Evolutionary conservation across 345 rosid species (phyloP).

Genomic region (Pistacia atlantica): DNA sequence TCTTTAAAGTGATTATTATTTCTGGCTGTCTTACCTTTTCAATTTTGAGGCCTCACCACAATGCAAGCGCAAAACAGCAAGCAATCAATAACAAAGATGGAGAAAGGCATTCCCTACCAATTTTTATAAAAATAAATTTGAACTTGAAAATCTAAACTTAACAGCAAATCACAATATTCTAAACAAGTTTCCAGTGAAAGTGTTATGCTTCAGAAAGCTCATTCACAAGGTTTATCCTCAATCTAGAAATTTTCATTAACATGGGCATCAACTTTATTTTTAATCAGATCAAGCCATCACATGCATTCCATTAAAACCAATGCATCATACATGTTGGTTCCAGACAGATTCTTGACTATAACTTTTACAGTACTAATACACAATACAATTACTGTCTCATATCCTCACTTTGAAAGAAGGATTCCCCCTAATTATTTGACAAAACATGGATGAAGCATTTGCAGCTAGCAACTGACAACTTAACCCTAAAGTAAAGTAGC

Average conservation of each 20-base stretch:
- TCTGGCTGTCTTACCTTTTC: too few relatives aligned
- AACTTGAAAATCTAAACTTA: background rate
- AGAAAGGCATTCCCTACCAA: background rate
- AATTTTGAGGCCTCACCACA: background rate
- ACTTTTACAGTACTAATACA: too few relatives aligned
- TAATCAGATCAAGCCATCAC: background rate
- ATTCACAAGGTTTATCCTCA: background rate
- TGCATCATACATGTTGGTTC: background rate
- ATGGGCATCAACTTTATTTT: background rate
- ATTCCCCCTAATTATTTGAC: too few relatives aligned
- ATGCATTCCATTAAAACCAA: background rate
- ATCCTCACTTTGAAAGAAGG: too few relatives aligned
- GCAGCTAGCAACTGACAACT: too few relatives aligned
- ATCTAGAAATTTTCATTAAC: background rate
- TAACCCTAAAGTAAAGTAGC: too few relatives aligned
- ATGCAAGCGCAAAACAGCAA: background rate
- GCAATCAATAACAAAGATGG: background rate
- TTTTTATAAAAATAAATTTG: background rate
- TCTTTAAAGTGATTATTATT: background rate
- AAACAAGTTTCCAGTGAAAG: background rate
- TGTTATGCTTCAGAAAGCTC: background rate
- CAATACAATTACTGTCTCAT: too few relatives aligned
- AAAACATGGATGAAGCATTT: too few relatives aligned
- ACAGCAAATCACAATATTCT: background rate
- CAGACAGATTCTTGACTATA: background rate